Evolutionary conservation across 768 basidiomycete genomes (phyloP), one percentile per base, ranked within the genome.

Genomic region (Amanita inopinata): DNA sequence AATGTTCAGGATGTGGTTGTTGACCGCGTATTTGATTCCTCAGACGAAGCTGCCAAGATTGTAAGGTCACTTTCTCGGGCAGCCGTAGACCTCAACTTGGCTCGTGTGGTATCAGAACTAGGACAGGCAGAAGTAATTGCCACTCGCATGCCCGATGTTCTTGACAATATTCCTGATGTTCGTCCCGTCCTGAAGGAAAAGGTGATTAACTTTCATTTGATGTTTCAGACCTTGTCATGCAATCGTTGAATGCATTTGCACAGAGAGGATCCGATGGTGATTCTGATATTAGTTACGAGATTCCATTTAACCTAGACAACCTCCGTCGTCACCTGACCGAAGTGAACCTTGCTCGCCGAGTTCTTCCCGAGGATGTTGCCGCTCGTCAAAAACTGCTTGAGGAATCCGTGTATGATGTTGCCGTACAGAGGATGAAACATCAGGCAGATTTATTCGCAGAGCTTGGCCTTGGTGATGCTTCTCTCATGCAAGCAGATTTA

Each of bases 331-430:
- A 84, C 53, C 72, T 93, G 14, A 63, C 73, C 2, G 62, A 76
- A 46, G 69, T 83, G n/a, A 61, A 67, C 5, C 68, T 82, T 40
- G 76, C 81, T 2, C 75, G 80, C 25, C 69, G 72, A 2, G 66
- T 83, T 4, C 67, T 85, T 33, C 67, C 76, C 0, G 74, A 79
- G 43, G 83, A 90, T 50, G 58, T 79, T n/a, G 62, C 73, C 11
- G 66, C 76, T 0, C 83, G 90, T 1, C 90, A 94, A 57, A 79
- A 79, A 48, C 67, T 88, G 5, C 73, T 93, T 3, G 91, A 94
- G 59, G 75, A 82, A 33, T 86, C 87, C 2, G 87, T 84, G 3
- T 89, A 88, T 57, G 86, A 90, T 18, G 79, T 87, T 25, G 89
- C 90, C 0, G 68, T 76, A 2, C 74, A 79, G 51, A 77, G 84